Evolutionary conservation across 305 asterid species (phyloP).

Genomic region (Solanum aculeatissimum): DNA sequence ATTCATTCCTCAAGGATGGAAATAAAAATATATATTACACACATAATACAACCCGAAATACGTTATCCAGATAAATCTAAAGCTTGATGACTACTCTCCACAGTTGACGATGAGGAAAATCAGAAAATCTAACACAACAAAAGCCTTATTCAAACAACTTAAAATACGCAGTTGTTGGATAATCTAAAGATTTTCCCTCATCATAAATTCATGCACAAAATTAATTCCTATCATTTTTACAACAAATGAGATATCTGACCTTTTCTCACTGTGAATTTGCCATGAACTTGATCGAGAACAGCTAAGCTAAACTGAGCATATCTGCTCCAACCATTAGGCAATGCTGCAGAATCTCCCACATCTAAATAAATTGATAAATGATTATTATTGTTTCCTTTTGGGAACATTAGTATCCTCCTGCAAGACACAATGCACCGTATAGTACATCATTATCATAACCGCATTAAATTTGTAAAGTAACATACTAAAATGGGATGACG

Average conservation of each 20-base stretch:
- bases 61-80: too few relatives aligned
- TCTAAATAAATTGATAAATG: conserved; percentile 32
- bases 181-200: neutral
- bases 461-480: conserved; percentile 1
- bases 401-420: conserved; percentile 41
- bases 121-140: neutral
- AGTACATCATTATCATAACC: neutral
- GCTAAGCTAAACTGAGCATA: conserved; percentile 36
- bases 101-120: neutral
- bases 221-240: neutral
- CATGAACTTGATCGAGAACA: conserved; percentile 28
- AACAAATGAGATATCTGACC: conserved; percentile 5
- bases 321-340: conserved; percentile 44
- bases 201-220: neutral
- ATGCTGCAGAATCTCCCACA: conserved; percentile 24
- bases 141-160: neutral
- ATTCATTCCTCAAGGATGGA: neutral
- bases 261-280: conserved; percentile 23
- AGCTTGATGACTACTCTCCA: neutral
- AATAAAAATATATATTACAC: neutral
- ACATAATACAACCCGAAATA: neutral
- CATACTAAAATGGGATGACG: conserved; percentile 7
- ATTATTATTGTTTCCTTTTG: conserved; percentile 30
- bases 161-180: neutral
- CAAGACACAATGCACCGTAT: neutral